Conservation (phyloP, 805 yeast species). For the Candida stauntonica region DNA sequence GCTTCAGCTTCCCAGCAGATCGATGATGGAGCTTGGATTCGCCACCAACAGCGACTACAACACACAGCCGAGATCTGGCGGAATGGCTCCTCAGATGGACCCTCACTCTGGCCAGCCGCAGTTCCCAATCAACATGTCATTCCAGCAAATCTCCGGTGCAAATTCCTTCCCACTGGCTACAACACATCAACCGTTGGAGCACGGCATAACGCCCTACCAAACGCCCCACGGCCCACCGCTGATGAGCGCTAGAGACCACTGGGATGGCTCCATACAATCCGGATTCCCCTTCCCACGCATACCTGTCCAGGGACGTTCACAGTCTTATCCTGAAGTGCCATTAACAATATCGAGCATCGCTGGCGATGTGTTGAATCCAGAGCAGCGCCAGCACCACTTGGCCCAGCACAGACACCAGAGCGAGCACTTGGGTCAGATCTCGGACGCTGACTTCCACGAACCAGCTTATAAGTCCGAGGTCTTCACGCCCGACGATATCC, state of each 20-base stretch:
- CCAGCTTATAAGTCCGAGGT: conserved; percentile 8
- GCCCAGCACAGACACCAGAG: too few relatives aligned
- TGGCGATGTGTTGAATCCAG: neutral
- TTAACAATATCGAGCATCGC: neutral
- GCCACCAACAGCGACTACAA: neutral
- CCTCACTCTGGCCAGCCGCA: conserved; percentile 1
- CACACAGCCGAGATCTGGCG: conserved; percentile 2
- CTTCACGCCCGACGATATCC: conserved; percentile 38
- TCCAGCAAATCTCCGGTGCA: neutral
- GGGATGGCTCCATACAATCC: neutral
- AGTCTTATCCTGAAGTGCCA: conserved; percentile 3
- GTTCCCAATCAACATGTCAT: conserved; percentile 2
- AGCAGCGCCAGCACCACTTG: too few relatives aligned
- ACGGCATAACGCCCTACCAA: neutral
- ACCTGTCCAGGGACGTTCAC: neutral
- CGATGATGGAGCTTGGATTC: neutral
- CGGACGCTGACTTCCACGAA: neutral
- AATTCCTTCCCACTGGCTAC: neutral
- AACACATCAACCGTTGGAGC: conserved; percentile 1
- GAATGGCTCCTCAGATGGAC: neutral
- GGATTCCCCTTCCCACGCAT: neutral
- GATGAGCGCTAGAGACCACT: neutral
- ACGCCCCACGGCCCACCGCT: neutral
- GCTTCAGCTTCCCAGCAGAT: neutral
- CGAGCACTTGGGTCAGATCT: neutral